Evolutionary conservation across 2,329 filamentous ascomycete genomes (phyloP), one percentile per base, ranked within the genome.

Genomic region (Ophiostoma novo-ulmi): DNA sequence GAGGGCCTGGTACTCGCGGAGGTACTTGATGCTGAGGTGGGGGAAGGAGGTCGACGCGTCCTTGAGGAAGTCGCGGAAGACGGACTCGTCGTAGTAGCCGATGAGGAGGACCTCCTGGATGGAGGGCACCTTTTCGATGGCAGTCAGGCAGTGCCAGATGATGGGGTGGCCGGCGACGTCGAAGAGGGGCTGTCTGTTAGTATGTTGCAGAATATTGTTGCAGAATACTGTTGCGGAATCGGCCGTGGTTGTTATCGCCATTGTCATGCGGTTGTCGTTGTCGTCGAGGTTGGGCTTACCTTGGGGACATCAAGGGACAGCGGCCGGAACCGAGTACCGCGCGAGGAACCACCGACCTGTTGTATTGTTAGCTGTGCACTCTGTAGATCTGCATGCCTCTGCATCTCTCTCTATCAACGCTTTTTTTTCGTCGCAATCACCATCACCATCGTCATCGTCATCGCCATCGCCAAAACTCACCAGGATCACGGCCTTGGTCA

Each of bases 61-160:
- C 82, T 97, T 97, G 85, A 98, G 97, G 83, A 98, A 98, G 82
- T 97, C 94, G 78, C 93, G 91, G 87, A 98, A 97, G 77, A 98
- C 92, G 64, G 88, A 87, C 83, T 98, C 95, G 80, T 99, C 95
- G 81, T 98, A 99, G 87, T 99, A 99, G 78, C 95, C 95, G 78
- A 99, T 96, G 78, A 99, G 90, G 84, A 95, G 94, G 76, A 99
- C 94, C 82, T 99, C 95, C 79, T 93, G 92, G 81, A 99, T 87
- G 78, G 92, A 91, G 77, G 92, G 91, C 72, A 98, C 92, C 80
- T 94, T 96, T 75, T 92, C 89, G 78, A 98, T 87, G 77, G 95
- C 93, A 77, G 91, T 91, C 79, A 99, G 88, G 85, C 94, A 97
- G 85, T 99, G 95, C 87, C 94, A 94, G 84, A 98, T 93, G 83